Conservation (phyloP, 2,329 filamentous ascomycete genomes). For the Diaporthe australafricana region DNA sequence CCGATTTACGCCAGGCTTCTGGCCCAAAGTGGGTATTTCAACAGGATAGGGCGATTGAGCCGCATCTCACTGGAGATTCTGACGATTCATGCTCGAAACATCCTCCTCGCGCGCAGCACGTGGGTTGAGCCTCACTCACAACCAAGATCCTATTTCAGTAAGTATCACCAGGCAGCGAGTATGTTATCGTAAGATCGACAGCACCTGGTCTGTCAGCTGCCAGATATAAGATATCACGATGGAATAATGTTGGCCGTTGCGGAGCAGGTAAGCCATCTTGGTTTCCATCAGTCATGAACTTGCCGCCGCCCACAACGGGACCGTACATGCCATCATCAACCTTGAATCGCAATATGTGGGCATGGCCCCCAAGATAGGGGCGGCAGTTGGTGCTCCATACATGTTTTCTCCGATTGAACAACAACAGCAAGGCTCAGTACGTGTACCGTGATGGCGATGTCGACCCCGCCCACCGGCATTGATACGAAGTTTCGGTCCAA, state of each 20-base stretch:
- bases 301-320: neutral
- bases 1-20: slow-evolving; percentile 1
- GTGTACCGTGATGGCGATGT: slow-evolving; percentile 1
- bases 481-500: slow-evolving; percentile 20
- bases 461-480: slow-evolving; percentile 8
- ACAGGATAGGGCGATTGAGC: slow-evolving; percentile 14
- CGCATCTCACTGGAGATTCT: slow-evolving; percentile 6
- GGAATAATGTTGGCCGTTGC: neutral
- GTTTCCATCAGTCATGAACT: neutral
- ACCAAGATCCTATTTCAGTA: neutral
- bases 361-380: neutral
- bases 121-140: slow-evolving; percentile 12
- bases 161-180: neutral
- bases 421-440: slow-evolving; percentile 16
- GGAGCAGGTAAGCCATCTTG: neutral
- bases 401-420: neutral
- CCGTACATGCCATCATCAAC: neutral
- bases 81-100: slow-evolving; percentile 5
- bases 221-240: neutral
- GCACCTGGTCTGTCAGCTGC: neutral
- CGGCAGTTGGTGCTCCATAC: slow-evolving; percentile 6
- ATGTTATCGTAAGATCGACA: too few relatives aligned
- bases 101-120: neutral
- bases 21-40: neutral
- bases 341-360: neutral